Conservation (phyloP, 805 yeast species). For the Wilhelminamyces savonicus region DNA sequence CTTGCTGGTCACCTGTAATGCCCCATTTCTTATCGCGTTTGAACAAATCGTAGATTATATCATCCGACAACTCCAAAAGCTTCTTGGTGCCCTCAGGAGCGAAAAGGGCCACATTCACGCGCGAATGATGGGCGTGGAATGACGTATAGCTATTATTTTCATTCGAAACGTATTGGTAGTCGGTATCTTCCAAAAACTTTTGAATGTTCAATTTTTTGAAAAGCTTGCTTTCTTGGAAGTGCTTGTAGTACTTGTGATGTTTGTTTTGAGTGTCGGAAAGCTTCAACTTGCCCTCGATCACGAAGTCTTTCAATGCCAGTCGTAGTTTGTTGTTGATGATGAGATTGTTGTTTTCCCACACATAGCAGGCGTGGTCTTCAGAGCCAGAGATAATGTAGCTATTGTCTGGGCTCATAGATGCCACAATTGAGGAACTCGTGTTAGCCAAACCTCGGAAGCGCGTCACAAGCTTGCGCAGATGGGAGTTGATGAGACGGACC, state of each 20-base stretch:
- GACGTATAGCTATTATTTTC: constrained; percentile 60
- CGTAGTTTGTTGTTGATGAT: constrained; percentile 35
- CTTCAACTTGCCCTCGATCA: constrained; percentile 28
- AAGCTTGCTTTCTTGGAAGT: constrained; percentile 21
- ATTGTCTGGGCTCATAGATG: constrained; percentile 53
- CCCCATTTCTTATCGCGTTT: constrained; percentile 13
- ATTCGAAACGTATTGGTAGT: constrained; percentile 21
- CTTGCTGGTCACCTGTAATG: no score
- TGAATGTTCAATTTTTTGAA: constrained; percentile 18
- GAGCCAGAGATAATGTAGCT: constrained; percentile 67
- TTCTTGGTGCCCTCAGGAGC: constrained; percentile 70
- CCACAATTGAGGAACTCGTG: constrained; percentile 64
- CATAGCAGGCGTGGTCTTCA: constrained; percentile 81
- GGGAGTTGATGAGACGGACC: constrained; percentile 57
- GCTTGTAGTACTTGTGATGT: constrained; percentile 20
- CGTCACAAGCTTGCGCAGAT: constrained; percentile 49
- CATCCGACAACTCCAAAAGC: constrained; percentile 66
- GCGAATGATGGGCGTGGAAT: constrained; percentile 71
- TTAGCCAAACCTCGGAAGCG: constrained; percentile 72
- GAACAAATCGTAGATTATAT: constrained; percentile 63
- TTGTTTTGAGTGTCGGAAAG: constrained; percentile 23
- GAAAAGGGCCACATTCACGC: constrained; percentile 69
- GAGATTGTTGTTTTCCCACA: constrained; percentile 57
- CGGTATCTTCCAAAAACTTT: constrained; percentile 20
- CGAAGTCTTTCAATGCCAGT: constrained; percentile 26